Conservation (phyloP, 2,329 filamentous ascomycete genomes). For the Chaetomiaceae sp. region DNA sequence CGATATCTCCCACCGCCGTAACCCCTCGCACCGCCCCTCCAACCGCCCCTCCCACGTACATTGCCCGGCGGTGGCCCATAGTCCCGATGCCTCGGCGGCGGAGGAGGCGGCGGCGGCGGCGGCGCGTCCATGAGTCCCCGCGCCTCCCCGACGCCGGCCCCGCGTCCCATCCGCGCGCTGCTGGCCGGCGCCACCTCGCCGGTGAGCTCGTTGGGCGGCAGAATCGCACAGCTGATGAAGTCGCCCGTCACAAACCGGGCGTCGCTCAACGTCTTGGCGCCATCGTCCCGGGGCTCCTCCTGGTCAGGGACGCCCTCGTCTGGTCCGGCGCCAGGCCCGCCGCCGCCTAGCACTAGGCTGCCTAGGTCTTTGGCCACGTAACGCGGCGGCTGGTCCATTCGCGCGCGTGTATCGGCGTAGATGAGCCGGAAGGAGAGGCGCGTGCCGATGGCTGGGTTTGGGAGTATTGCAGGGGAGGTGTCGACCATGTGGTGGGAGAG, state of each 20-base stretch:
- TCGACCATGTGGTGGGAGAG: conserved; percentile 70
- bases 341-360: conserved; percentile 67
- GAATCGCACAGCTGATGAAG: conserved; percentile 75
- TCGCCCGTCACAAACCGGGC: conserved; percentile 83
- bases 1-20: conserved; percentile 25
- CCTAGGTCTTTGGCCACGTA: conserved; percentile 79
- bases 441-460: conserved; percentile 69
- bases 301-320: conserved; percentile 36
- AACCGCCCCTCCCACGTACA: conserved; percentile 1
- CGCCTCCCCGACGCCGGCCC: conserved; percentile 33
- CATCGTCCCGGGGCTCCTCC: conserved; percentile 41
- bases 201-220: conserved; percentile 63
- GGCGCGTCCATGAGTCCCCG: conserved; percentile 11
- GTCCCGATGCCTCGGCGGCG: conserved; percentile 24
- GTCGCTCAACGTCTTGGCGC: conserved; percentile 68
- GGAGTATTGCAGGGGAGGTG: conserved; percentile 58
- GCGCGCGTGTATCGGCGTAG: conserved; percentile 61
- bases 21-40: conserved; percentile 17
- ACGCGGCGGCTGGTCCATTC: conserved; percentile 34
- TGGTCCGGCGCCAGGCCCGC: conserved; percentile 35
- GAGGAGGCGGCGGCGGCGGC: conserved; percentile 4
- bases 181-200: conserved; percentile 65
- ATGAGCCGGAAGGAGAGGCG: conserved; percentile 83
- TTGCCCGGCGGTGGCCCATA: background rate
- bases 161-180: conserved; percentile 40